Evolutionary conservation across 805 yeast species (phyloP).

Genomic region (Saccharomyces cerevisiae): DNA sequence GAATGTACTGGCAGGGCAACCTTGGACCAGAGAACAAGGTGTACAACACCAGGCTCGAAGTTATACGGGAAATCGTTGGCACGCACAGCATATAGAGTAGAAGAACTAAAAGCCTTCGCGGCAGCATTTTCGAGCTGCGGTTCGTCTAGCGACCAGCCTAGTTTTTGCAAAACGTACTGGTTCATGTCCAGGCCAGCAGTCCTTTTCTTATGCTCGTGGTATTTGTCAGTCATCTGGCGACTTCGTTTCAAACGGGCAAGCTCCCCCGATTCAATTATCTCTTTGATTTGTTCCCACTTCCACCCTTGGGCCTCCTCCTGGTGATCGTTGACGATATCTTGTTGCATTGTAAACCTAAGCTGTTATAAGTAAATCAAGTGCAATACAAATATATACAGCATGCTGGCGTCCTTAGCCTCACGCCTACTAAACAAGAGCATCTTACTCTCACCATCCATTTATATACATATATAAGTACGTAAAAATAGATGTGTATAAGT

Average conservation of each 20-base stretch:
- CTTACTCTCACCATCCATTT: neutral
- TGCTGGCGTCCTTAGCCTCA: neutral
- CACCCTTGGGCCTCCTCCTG: slow-evolving; percentile 14
- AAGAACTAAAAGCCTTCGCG: slow-evolving; percentile 19
- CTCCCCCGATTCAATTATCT: slow-evolving; percentile 35
- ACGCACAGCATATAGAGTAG: slow-evolving; percentile 35
- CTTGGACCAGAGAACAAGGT: slow-evolving; percentile 64
- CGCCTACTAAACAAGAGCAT: neutral
- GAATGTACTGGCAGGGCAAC: slow-evolving; percentile 42
- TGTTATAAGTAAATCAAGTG: neutral
- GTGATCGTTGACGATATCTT: neutral
- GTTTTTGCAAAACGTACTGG: slow-evolving; percentile 41
- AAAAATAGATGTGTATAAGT: neutral
- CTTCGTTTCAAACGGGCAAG: slow-evolving; percentile 46
- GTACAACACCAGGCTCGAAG: slow-evolving; percentile 43
- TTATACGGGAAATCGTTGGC: slow-evolving; percentile 62
- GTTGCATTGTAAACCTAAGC: neutral
- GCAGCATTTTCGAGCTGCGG: slow-evolving; percentile 11
- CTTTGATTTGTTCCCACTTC: slow-evolving; percentile 38
- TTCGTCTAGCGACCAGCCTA: slow-evolving; percentile 37
- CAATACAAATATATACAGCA: neutral
- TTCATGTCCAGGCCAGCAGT: slow-evolving; percentile 37
- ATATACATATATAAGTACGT: neutral
- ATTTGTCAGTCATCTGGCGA: slow-evolving; percentile 34
- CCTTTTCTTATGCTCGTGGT: slow-evolving; percentile 38